These are phyloP conservation scores for Parasitella parasitica DNA, from an alignment of 371 early-diverging fungal species.

Conservation along the genomic window DNA sequence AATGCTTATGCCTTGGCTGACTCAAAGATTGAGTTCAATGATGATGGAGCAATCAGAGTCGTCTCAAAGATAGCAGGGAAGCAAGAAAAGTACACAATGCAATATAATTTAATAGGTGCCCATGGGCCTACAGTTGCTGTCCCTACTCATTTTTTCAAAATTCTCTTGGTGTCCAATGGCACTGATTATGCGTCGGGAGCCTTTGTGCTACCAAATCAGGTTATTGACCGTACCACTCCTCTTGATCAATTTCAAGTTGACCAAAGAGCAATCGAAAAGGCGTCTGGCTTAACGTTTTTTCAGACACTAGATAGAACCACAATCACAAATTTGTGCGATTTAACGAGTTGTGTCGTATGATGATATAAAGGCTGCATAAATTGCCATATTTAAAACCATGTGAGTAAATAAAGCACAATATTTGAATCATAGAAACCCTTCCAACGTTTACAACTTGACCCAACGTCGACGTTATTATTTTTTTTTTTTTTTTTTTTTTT, in stretches of 20 bases:
- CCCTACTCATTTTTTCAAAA: constrained; percentile 91
- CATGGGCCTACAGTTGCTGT: constrained; percentile 79
- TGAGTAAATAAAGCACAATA: no score
- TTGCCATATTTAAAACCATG: no score
- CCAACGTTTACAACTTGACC: no score
- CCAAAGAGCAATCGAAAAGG: constrained; percentile 67
- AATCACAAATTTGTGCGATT: constrained; percentile 39
- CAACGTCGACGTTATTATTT: no score
- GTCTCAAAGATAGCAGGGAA: background rate
- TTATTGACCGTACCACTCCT: constrained; percentile 57
- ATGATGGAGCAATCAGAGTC: background rate
- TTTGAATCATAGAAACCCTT: no score
- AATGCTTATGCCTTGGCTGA: background rate
- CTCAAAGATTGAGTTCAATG: background rate
- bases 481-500: no score
- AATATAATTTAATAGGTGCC: constrained; percentile 77
- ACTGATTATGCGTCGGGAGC: constrained; percentile 54
- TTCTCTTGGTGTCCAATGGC: constrained; percentile 53
- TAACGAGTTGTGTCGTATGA: constrained; percentile 1
- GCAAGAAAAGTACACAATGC: constrained; percentile 24
- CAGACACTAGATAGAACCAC: constrained; percentile 49
- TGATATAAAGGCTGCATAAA: no score
- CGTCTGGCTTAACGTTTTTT: constrained; percentile 76
- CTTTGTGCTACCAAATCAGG: constrained; percentile 84
- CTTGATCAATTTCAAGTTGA: constrained; percentile 69